Base-by-base conservation (phyloP, 345 rosid genomes). In the Cochlearia excelsa region DNA sequence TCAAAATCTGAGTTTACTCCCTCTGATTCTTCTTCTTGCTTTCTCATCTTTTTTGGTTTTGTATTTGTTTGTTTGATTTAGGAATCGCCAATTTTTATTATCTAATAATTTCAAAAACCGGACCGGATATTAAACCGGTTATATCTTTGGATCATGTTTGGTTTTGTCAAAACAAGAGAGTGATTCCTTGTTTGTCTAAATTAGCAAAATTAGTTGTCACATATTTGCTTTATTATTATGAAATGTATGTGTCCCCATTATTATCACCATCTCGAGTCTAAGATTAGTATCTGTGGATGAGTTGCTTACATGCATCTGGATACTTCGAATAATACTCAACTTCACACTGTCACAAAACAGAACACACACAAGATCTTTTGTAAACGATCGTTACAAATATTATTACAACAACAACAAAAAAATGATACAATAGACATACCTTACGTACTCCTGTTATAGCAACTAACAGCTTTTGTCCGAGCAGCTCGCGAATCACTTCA, bases 361-460 rank as follows among this genome's bases (percentile, higher is more conserved):
- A 29, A 47, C 31, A 11, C 6, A 45, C 7, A 61, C 29, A 28
- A 72, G 35, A 29, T 38, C 23, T 46, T 30, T 33, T 16, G 23
- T 16, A 16, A 16, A 16, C 23, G 23, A 16, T 16, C 23, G 23
- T 16, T 16, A 16, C 23, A 37, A 5, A 37, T 37, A 4, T 37
- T 37, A 37, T 16, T 16, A 16, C 23, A 16, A 16, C 23, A 5
- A 37, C 40, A 8, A 37, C 3, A 37, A 4, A 37, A 37, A 3
- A 37, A 4, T 37, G 2, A 3, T 34, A 34, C 37, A 3, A 5
- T 6, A 37, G 7, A 42, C 58, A 26, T 77, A 89, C 97, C 95
- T 93, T 93, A 51, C 97, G 92, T 37, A 93, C 76, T 58, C 83
- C 97, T 65, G 70, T 84, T 43, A 93, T 77, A 48, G 87, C 94